Percentiles rank a stretch among this genome's conserved stretches.
Conservation (phyloP, 306 rosid genomes). For the Pyrus pyrifolia region DNA sequence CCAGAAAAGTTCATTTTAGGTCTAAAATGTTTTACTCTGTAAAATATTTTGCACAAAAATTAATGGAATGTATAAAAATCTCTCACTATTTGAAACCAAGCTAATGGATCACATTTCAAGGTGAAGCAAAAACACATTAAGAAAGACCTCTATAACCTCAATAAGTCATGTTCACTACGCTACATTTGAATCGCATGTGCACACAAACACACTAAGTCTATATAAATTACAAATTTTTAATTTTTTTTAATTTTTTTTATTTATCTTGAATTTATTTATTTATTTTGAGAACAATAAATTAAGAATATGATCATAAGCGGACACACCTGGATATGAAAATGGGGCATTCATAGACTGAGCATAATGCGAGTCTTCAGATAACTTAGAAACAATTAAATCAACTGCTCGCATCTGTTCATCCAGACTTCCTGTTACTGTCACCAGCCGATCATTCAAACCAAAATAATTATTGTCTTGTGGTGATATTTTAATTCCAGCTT, state of each 20-base stretch:
- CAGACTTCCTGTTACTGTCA: conserved; percentile 78
- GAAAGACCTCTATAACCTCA: neutral
- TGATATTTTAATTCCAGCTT: conserved; percentile 96
- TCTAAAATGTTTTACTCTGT: neutral
- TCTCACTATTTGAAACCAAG: neutral
- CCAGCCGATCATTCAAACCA: conserved; percentile 93
- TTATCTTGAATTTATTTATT: neutral
- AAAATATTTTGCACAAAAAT: neutral
- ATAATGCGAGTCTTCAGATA: conserved; percentile 91
- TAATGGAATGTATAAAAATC: neutral
- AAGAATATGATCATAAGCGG: conserved; percentile 5
- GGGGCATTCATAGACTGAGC: conserved; percentile 87
- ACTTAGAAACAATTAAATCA: conserved; percentile 82
- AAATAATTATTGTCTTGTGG: conserved; percentile 94
- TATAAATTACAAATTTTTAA: neutral
- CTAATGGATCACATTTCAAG: neutral
- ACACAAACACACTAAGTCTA: neutral
- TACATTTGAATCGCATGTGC: neutral
- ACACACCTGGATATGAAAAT: conserved; percentile 87
- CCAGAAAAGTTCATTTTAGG: neutral
- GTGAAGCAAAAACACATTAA: neutral
- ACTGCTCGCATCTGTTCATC: conserved; percentile 93
- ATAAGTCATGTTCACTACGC: neutral
- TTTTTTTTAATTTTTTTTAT: no score
- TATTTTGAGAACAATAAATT: neutral